These are phyloP conservation scores for Hortiboletus flavorubellus DNA, from an alignment of 768 basidiomycete genomes.

Conservation along the genomic window DNA sequence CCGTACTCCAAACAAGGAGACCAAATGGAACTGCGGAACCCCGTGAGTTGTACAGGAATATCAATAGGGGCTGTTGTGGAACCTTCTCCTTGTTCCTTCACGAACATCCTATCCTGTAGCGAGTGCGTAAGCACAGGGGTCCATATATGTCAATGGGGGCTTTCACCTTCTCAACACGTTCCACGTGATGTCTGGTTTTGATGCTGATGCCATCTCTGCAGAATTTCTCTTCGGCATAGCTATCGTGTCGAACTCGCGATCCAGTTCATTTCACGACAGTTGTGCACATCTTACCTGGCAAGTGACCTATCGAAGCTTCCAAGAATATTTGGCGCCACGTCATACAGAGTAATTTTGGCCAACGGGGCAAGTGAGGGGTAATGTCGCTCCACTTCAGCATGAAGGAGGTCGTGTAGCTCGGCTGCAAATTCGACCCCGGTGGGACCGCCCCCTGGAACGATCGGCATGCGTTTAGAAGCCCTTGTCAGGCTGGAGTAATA, in stretches of 20 bases:
- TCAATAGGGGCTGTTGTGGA: slow-evolving; percentile 3
- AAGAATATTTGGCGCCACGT: slow-evolving; percentile 76
- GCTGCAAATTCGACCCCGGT: slow-evolving; percentile 84
- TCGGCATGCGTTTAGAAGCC: slow-evolving; percentile 4
- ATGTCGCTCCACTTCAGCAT: slow-evolving; percentile 56
- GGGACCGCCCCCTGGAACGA: slow-evolving; percentile 59
- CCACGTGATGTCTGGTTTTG: slow-evolving; percentile 70
- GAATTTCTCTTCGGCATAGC: slow-evolving; percentile 69
- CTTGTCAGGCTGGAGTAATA: neutral
- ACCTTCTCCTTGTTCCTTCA: slow-evolving; percentile 74
- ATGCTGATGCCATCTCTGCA: slow-evolving; percentile 72
- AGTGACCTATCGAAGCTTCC: slow-evolving; percentile 69
- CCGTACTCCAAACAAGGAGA: slow-evolving; percentile 85
- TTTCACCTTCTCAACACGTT: slow-evolving; percentile 57
- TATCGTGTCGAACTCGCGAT: slow-evolving; percentile 22
- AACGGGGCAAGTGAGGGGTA: slow-evolving; percentile 63
- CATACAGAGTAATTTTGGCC: slow-evolving; percentile 74
- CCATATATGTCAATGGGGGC: slow-evolving; percentile 4
- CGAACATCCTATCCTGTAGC: slow-evolving; percentile 58
- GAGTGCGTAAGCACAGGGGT: slow-evolving; percentile 4
- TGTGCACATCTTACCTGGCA: slow-evolving; percentile 43
- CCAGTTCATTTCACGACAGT: neutral
- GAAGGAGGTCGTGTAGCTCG: slow-evolving; percentile 75
- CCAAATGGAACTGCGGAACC: slow-evolving; percentile 65
- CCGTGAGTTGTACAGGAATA: slow-evolving; percentile 4